Percentiles rank a stretch among this genome's conserved stretches.
phyloP scores from a whole-genome alignment of 2,329 filamentous ascomycete species.

The Thielaviopsis populi region DNA sequence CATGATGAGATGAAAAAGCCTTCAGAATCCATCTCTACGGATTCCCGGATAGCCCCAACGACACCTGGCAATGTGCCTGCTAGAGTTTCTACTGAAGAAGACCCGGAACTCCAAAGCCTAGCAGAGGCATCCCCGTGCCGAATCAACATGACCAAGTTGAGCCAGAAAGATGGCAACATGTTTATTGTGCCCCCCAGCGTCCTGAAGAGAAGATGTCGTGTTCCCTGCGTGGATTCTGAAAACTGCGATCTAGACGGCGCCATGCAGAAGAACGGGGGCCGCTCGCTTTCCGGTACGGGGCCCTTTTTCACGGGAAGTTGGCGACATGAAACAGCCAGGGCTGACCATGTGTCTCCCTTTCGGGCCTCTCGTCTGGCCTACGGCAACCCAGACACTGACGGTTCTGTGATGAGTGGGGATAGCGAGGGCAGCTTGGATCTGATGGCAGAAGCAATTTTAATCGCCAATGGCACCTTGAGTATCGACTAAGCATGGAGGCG shows the following conservation, averaged over 20 bases:
- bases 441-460: conserved; percentile 9
- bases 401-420: neutral
- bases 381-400: neutral
- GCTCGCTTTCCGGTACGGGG: conserved; percentile 12
- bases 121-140: conserved; percentile 7
- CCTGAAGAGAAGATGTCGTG: conserved; percentile 4
- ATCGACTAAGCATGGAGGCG: neutral
- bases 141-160: conserved; percentile 8
- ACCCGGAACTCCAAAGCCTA: neutral
- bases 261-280: conserved; percentile 3
- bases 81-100: neutral
- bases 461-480: conserved; percentile 7
- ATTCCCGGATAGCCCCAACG: neutral
- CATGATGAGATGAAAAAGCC: neutral
- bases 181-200: conserved; percentile 7
- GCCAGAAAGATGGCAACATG: conserved; percentile 1
- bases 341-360: conserved; percentile 13
- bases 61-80: neutral
- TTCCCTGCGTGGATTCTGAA: neutral
- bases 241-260: neutral
- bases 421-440: conserved; percentile 14
- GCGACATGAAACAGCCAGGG: conserved; percentile 12
- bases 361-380: conserved; percentile 12
- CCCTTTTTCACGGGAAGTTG: conserved; percentile 16
- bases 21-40: neutral